Evolutionary conservation across 495 filamentous ascomycete species (phyloP), one percentile per base, ranked within the genome.

Genomic region (Daldinia childiae): DNA sequence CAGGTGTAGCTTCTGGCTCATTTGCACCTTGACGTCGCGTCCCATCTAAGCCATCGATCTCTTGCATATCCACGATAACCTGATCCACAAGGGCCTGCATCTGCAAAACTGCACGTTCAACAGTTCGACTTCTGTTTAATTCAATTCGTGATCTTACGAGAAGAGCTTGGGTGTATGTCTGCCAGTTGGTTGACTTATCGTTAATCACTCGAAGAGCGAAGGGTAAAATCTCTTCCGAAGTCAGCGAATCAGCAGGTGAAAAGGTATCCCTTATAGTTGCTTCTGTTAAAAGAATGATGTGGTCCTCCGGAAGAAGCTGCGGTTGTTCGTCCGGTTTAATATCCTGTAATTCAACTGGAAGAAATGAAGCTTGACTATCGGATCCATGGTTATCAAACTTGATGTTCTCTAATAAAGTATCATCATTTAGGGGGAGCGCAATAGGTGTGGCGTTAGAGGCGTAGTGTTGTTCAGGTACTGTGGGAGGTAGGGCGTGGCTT

Each of bases 51-150:
- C 79, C 63, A 48, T 79, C 78, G 48, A 70, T 48, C 4, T 83
- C 79, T 3, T 90, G 86, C 0, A 94, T 98, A 57, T 98, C 94
- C 0, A 92, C 92, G 63, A 99, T 90, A 60, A 99, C 90, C 72
- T 99, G 95, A 66, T 99, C 95, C 32, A 98, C 94, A 12, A 99
- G 86, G 2, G 94, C 94, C 81, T 99, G 95, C 74, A 99, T 88
- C 80, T 99, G 95, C 5, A 99, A 82, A 2, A 99, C 89, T 7
- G 94, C 90, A 63, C 95, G 83, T 76, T 99, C 96, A 6, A 93
- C 84, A 0, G 95, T 98, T 50, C 95, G 85, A 32, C 93, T 91
- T 63, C 86, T 87, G 76, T 94, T 92, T 0, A 92, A 88, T 79
- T 99, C 95, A 64, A 98, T 93, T 3, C 95, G 85, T 75, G 92